A percentile compares a stretch with the other conserved stretches of the same genome.
phyloP scores from a whole-genome alignment of 345 rosid genomes.

The Dipteronia sinensis region DNA sequence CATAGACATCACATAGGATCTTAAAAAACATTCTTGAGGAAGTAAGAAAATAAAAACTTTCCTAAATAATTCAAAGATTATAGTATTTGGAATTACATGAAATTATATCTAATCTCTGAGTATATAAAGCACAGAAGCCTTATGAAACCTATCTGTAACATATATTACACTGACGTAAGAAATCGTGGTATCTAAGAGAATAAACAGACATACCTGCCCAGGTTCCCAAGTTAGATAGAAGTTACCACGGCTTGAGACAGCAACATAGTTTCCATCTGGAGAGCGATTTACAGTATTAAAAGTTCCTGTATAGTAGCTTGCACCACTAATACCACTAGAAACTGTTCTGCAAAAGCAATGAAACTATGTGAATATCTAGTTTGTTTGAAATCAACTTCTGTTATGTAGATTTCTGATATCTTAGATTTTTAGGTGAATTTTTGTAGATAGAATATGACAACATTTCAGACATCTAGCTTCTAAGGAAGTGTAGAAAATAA shows the following conservation, averaged over 20 bases:
- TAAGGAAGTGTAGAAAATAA: background rate
- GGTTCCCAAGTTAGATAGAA: conserved; percentile 98
- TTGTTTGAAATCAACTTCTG: background rate
- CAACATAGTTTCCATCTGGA: conserved; percentile 90
- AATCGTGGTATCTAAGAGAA: conserved; percentile 6
- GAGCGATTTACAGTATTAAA: conserved; percentile 93
- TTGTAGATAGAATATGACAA: background rate
- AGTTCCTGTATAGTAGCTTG: conserved; percentile 94
- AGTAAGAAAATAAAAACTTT: background rate
- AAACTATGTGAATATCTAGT: conserved; percentile 35
- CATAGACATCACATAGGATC: background rate
- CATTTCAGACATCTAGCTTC: background rate
- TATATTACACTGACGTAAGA: background rate
- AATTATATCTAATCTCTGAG: background rate
- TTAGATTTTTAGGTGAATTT: background rate
- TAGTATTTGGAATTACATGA: background rate
- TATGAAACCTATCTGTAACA: background rate
- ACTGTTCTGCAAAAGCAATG: conserved; percentile 84
- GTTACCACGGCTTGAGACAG: conserved; percentile 98
- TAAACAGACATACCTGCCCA: conserved; percentile 64
- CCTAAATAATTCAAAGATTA: background rate
- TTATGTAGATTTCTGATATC: background rate
- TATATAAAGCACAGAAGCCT: background rate
- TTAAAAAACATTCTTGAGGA: background rate
- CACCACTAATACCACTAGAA: conserved; percentile 98